phyloP scores from a whole-genome alignment of 2,329 filamentous ascomycete genomes.

The Xylaria polymorpha region DNA sequence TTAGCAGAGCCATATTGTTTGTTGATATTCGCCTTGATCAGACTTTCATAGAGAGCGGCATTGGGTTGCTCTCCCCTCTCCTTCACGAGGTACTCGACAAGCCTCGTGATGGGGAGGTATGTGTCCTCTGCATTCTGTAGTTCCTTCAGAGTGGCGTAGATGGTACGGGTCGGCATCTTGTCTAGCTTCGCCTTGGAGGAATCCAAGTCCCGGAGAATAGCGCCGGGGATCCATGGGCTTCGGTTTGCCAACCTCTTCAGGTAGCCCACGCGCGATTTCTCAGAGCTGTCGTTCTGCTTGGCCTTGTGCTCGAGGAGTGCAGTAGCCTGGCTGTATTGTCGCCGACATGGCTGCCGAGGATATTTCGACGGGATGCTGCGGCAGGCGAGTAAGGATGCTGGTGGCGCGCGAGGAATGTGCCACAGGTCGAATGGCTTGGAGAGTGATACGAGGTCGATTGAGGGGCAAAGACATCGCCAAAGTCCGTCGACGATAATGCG shows the following conservation, averaged over 20 bases:
- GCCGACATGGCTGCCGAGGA: constrained; percentile 31
- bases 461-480: constrained; percentile 72
- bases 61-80: constrained; percentile 67
- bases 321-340: constrained; percentile 25
- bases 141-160: constrained; percentile 62
- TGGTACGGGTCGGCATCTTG: constrained; percentile 49
- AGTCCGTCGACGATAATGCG: constrained; percentile 66
- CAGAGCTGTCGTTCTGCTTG: constrained; percentile 16
- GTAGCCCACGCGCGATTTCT: constrained; percentile 41
- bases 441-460: constrained; percentile 57
- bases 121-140: constrained; percentile 53
- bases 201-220: constrained; percentile 41
- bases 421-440: constrained; percentile 48
- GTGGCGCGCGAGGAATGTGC: constrained; percentile 24
- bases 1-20: constrained; percentile 71
- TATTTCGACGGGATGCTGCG: constrained; percentile 27
- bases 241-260: constrained; percentile 44
- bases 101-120: constrained; percentile 53
- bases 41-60: constrained; percentile 74
- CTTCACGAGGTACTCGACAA: constrained; percentile 70
- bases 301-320: background rate
- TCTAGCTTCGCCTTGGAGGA: constrained; percentile 42
- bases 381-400: constrained; percentile 31
- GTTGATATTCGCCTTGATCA: constrained; percentile 78
- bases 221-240: constrained; percentile 43